Base-by-base conservation (phyloP, 2,329 filamentous ascomycete genomes). In the Arthrinium puccinioides region DNA sequence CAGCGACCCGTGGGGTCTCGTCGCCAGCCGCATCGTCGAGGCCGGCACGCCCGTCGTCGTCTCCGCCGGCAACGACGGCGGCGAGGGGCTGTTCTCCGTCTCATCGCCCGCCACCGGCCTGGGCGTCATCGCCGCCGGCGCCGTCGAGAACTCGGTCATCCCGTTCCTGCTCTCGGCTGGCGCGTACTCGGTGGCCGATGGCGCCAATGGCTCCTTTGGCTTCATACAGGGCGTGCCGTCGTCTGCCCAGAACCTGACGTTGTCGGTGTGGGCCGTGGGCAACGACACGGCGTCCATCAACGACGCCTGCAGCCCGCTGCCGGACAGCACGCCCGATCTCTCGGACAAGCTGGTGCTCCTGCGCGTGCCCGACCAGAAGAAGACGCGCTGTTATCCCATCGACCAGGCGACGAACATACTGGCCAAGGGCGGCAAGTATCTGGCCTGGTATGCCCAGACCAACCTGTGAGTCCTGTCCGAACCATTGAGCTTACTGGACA, bases 31-130 rank as follows among this genome's bases (percentile, higher is more conserved):
- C n/a, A 63, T 69, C 34, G 60, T 57, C 14, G 55, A 60, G 10
- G 50, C 55, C 3, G 64, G 64, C 14, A 56, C 65, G 3, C 56
- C 62, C 16, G 57, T 63, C 30, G 56, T 60, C 5, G 56, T 66
- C 21, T 57, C 62, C 0, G 62, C 56, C 6, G 66, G 65, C 7
- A 69, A 69, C 37, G 55, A 57, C 15, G 65, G 65, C 9, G 44
- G 48, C 9, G 11, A 24, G 14, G 46, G 43, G n/a, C 25, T 45
- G 4, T 49, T 44, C 33, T 42, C 32, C n/a, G 29, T 41, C 1
- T 41, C 38, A 2, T 43, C 43, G 2, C 43, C 43, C 9, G 44
- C 46, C 2, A 36, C 39, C 8, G 46, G 42, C 4, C 14, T 38
- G 11, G 27, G 39, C 18, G 44, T 44, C n/a, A 37, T 36, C 7